Base-by-base conservation (phyloP, 345 rosid genomes). In the Eucalyptus sp. region DNA sequence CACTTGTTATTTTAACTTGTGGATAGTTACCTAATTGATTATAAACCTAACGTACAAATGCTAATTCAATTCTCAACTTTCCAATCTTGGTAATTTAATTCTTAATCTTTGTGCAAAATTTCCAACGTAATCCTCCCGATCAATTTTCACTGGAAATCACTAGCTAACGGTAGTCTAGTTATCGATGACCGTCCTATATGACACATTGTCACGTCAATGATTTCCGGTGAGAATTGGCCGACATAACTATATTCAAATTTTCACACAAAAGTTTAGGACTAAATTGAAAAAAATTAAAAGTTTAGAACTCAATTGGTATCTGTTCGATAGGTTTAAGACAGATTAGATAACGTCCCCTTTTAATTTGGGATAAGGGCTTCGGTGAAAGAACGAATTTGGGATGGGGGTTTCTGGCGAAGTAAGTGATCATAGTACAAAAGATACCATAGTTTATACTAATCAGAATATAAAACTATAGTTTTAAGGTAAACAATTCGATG, bases 281-380 rank as follows among this genome's bases (percentile, higher is more conserved):
- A 37, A 71, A 37, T 33, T 68, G 4, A 68, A 68, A 68, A 68
- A 16, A 76, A 37, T 76, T 9, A 2, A 11, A 71, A 37, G 5
- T 7, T 37, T 20, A 18, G 1, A 22, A 76, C 2, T 10, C 0
- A 37, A 37, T 37, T 5, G 2, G 0, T 13, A 76, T 76, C 0
- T 6, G 3, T 20, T 37, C 3, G 0, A 76, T 76, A 10, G 27
- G 83, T 76, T 20, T 76, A 71, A 37, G 46, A 18, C 0, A 1
- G 27, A 20, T 37, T 41, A 4, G 1, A 37, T 3, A 10, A 41
- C 2, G 3, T 37, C 5, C 4, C 46, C 27, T 71, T 71, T 18
- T 20, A 76, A 37, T 41, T 33, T 31, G 27, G 25, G 27, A 76
- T 76, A 5, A 76, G 15, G 83, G 14, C 83, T 37, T 76, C 22